phyloP scores from a whole-genome alignment of 169 alveolate genomes.

The Theileria annulata region DNA sequence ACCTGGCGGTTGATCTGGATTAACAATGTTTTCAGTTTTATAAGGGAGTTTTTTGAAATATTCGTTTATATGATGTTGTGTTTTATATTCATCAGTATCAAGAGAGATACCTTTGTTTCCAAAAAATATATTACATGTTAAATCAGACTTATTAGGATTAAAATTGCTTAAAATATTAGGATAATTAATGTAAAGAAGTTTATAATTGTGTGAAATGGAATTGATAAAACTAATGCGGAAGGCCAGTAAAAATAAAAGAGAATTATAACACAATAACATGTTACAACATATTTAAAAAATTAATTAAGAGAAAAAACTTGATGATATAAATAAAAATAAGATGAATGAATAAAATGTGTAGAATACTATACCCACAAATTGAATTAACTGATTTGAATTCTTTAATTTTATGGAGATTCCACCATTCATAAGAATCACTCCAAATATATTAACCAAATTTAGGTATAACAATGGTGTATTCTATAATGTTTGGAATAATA shows the following conservation, averaged over 20 bases:
- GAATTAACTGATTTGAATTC: neutral
- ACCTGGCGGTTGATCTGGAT: neutral
- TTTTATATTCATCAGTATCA: neutral
- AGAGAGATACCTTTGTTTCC: neutral
- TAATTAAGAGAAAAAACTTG: neutral
- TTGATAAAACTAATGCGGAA: neutral
- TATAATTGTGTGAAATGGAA: neutral
- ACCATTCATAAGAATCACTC: conserved; percentile 22
- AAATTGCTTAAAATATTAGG: neutral
- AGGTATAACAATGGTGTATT: neutral
- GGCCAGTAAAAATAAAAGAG: neutral
- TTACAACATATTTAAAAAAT: neutral
- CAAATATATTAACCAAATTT: conserved; percentile 1
- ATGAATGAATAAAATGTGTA: neutral
- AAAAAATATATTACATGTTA: conserved; percentile 15
- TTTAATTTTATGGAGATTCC: conserved; percentile 45
- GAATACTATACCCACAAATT: neutral
- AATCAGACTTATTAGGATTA: neutral
- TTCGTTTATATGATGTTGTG: neutral
- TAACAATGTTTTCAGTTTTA: neutral
- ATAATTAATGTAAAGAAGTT: neutral
- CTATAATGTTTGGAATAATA: neutral
- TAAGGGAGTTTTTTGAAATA: neutral
- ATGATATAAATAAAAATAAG: neutral
- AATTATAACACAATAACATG: neutral